A percentile compares a stretch with the other conserved stretches of the same genome.
These are phyloP conservation scores for Apiospora pterosperma DNA, from an alignment of 2,329 filamentous ascomycete genomes.

Conservation along the genomic window DNA sequence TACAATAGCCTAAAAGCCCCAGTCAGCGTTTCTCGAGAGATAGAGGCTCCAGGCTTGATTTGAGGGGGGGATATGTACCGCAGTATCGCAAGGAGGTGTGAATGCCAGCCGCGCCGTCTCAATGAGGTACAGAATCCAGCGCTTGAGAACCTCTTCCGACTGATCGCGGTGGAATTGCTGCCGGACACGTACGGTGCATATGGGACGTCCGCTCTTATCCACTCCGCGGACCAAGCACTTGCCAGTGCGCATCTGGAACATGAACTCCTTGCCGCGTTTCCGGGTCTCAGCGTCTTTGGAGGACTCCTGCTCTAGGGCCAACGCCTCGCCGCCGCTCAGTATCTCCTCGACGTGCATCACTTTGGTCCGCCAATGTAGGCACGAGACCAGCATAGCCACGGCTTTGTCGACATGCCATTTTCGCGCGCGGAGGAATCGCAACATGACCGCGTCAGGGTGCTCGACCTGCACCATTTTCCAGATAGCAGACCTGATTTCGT, in stretches of 20 bases:
- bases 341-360: conserved; percentile 75
- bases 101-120: conserved; percentile 83
- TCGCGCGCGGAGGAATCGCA: conserved; percentile 76
- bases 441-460: conserved; percentile 76
- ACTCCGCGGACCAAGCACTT: conserved; percentile 87
- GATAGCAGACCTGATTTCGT: conserved; percentile 37
- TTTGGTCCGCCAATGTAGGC: conserved; percentile 79
- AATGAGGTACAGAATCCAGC: conserved; percentile 86
- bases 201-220: conserved; percentile 77
- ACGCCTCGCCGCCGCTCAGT: conserved; percentile 50
- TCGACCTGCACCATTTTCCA: conserved; percentile 94
- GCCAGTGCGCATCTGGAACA: conserved; percentile 77
- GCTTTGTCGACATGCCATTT: conserved; percentile 94
- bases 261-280: conserved; percentile 68
- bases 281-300: conserved; percentile 59
- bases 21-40: not conserved
- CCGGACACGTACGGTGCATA: conserved; percentile 80
- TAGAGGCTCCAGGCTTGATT: not conserved
- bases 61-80: not conserved
- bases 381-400: conserved; percentile 84
- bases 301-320: conserved; percentile 73
- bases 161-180: conserved; percentile 79
- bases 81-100: conserved; percentile 14
- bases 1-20: conserved; percentile 80
- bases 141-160: conserved; percentile 72